Evolutionary conservation across 148 eudicot species (phyloP).

Genomic region (Rhododendron ovatum): DNA sequence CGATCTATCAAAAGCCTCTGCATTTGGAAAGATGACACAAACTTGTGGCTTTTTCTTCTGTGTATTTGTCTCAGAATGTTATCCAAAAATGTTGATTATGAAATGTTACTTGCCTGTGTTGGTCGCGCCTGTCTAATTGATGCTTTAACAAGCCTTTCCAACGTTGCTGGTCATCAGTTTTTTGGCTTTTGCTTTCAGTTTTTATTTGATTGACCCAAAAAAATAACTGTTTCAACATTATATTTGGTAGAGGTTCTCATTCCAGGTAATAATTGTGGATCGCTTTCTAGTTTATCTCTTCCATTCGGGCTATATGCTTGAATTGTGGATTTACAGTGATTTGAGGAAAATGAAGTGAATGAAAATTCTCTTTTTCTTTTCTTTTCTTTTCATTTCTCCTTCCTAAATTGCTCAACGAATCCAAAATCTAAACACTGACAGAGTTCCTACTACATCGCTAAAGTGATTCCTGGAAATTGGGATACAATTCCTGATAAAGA

Average conservation of each 20-base stretch:
- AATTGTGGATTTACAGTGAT: not conserved
- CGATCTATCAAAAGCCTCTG: not conserved
- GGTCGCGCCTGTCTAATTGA: not conserved
- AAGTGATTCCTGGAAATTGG: not conserved
- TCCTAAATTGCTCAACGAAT: not conserved
- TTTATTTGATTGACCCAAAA: not conserved
- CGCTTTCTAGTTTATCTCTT: not conserved
- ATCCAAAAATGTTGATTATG: not conserved
- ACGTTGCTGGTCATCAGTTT: not conserved
- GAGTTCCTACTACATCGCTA: not conserved
- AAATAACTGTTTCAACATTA: not conserved
- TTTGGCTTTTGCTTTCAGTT: not conserved
- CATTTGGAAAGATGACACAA: not conserved
- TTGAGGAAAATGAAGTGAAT: not conserved
- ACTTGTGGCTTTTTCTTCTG: conserved; percentile 6
- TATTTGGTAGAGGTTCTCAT: not conserved
- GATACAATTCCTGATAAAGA: not conserved
- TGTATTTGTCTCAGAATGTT: conserved; percentile 2
- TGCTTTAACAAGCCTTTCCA: not conserved
- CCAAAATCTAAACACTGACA: not conserved
- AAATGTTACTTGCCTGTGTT: conserved; percentile 2
- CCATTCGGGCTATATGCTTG: not conserved
- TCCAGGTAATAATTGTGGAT: not conserved
- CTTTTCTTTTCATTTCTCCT: not conserved
- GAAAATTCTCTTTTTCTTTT: not conserved